Evolutionary conservation across 2,329 filamentous ascomycete genomes (phyloP).

Genomic region (Aspergillus tanneri): DNA sequence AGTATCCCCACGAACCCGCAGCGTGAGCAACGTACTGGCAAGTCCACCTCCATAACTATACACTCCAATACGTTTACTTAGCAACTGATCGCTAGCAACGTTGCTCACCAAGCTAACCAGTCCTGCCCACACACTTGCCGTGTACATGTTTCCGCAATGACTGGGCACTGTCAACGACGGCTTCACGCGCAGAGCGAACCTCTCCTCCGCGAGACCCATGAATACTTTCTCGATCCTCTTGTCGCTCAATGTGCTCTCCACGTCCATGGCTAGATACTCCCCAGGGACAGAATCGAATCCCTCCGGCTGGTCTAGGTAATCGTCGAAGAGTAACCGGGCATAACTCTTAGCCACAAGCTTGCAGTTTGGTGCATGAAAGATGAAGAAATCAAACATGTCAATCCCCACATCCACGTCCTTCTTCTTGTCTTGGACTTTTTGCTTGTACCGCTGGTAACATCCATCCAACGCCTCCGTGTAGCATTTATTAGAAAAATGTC

Average conservation of each 20-base stretch:
- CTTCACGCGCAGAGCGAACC: constrained; percentile 73
- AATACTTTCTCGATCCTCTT: constrained; percentile 85
- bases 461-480: constrained; percentile 78
- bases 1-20: constrained; percentile 65
- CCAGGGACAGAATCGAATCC: constrained; percentile 72
- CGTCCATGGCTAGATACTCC: constrained; percentile 75
- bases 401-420: constrained; percentile 59
- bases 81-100: constrained; percentile 61
- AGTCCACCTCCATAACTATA: constrained; percentile 80
- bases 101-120: constrained; percentile 62
- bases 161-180: constrained; percentile 74
- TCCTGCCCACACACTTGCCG: constrained; percentile 59
- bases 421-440: constrained; percentile 42
- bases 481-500: constrained; percentile 78
- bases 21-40: constrained; percentile 71
- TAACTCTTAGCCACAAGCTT: constrained; percentile 86
- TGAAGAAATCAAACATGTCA: constrained; percentile 79
- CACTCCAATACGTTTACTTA: constrained; percentile 70
- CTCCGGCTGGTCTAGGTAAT: constrained; percentile 68
- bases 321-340: constrained; percentile 79
- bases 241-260: constrained; percentile 74
- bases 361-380: constrained; percentile 83
- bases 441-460: constrained; percentile 74
- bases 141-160: constrained; percentile 68
- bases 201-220: constrained; percentile 80